Conservation (phyloP, 768 basidiomycete species). For the Boletus edulis region DNA sequence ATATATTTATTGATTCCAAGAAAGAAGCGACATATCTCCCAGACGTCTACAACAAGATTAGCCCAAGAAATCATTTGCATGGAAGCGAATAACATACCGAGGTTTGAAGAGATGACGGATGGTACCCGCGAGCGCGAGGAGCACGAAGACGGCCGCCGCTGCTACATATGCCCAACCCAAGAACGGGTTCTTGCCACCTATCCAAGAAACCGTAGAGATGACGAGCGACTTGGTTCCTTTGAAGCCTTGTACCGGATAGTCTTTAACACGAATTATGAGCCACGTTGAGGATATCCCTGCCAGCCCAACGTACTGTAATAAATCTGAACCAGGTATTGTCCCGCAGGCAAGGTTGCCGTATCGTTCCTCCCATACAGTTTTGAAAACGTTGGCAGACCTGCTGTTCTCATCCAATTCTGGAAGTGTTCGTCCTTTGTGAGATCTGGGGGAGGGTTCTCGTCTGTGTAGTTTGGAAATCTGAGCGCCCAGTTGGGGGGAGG, state of each 20-base stretch:
- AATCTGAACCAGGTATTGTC: slow-evolving; percentile 72
- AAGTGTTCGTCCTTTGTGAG: slow-evolving; percentile 83
- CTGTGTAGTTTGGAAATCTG: slow-evolving; percentile 73
- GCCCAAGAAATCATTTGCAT: not conserved
- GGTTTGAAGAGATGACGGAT: slow-evolving; percentile 91
- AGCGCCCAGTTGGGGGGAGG: slow-evolving; percentile 92
- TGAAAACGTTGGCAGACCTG: slow-evolving; percentile 94
- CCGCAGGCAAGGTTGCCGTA: slow-evolving; percentile 61
- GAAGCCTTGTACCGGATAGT: slow-evolving; percentile 90
- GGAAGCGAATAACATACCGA: slow-evolving; percentile 48
- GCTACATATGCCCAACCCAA: slow-evolving; percentile 98
- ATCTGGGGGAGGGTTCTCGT: slow-evolving; percentile 64
- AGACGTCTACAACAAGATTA: slow-evolving; percentile 52
- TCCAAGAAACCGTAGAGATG: slow-evolving; percentile 97
- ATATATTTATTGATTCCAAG: slow-evolving; percentile 64
- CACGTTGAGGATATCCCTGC: not conserved
- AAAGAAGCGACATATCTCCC: slow-evolving; percentile 83
- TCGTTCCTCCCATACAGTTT: slow-evolving; percentile 96
- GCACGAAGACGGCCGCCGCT: slow-evolving; percentile 80
- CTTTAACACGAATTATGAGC: slow-evolving; percentile 39
- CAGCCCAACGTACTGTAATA: slow-evolving; percentile 60
- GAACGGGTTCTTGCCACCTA: slow-evolving; percentile 98
- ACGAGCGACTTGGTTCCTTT: slow-evolving; percentile 96
- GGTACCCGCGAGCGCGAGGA: slow-evolving; percentile 86
- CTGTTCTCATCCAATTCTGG: slow-evolving; percentile 99